These are phyloP conservation scores for Biancaea sappan DNA, from an alignment of 306 rosid genomes.

Conservation along the genomic window DNA sequence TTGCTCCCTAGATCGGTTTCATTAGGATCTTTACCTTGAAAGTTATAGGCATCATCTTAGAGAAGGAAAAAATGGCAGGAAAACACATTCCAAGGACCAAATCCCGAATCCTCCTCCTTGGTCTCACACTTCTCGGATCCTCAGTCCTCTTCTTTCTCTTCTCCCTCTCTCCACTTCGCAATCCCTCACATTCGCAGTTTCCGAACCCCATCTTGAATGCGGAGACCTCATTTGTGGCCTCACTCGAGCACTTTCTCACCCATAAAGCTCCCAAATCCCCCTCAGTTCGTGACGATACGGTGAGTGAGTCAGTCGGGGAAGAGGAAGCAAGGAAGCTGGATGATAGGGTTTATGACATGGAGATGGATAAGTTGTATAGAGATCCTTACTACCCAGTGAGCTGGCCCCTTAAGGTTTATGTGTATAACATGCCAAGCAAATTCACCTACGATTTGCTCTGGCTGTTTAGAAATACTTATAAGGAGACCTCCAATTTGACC, in stretches of 20 bases:
- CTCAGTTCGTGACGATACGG: slow-evolving; percentile 17
- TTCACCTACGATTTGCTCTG: slow-evolving; percentile 82
- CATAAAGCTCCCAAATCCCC: slow-evolving; percentile 29
- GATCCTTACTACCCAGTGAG: slow-evolving; percentile 58
- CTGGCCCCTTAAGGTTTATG: slow-evolving; percentile 74
- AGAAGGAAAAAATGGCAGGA: slow-evolving; percentile 46
- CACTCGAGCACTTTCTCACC: slow-evolving; percentile 76
- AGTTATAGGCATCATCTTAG: background rate
- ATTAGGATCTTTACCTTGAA: background rate
- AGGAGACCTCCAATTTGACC: slow-evolving; percentile 79
- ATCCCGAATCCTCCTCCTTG: slow-evolving; percentile 47
- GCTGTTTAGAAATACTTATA: slow-evolving; percentile 63
- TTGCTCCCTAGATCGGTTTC: background rate
- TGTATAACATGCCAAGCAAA: slow-evolving; percentile 81
- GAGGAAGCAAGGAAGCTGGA: slow-evolving; percentile 46
- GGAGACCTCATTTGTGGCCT: slow-evolving; percentile 70
- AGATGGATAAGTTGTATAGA: slow-evolving; percentile 38
- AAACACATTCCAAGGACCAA: slow-evolving; percentile 59
- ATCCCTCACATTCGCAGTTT: background rate
- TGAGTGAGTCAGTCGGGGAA: background rate
- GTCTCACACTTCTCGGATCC: slow-evolving; percentile 48
- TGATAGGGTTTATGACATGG: slow-evolving; percentile 35
- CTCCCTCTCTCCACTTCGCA: slow-evolving; percentile 44
- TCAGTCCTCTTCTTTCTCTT: slow-evolving; percentile 53
- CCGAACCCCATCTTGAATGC: slow-evolving; percentile 24